A percentile compares a stretch with the other conserved stretches of the same genome.
Evolutionary conservation across 768 basidiomycete genomes (phyloP).

Genomic region (Hypholoma fasciculare): DNA sequence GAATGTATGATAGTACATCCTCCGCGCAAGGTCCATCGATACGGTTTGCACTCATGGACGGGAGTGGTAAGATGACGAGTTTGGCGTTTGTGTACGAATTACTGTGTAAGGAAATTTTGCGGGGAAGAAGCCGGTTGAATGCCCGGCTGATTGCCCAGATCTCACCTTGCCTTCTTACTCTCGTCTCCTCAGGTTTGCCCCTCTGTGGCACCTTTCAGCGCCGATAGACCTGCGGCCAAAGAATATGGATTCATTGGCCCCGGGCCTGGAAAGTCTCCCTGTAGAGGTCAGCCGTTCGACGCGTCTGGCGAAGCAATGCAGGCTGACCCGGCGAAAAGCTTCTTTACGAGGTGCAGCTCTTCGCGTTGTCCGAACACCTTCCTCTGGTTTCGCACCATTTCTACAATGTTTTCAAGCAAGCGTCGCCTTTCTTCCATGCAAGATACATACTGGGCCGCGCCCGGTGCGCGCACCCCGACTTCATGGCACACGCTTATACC

Average conservation of each 20-base stretch:
- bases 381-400: constrained; percentile 60
- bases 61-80: background rate
- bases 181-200: background rate
- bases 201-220: background rate
- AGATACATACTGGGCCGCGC: constrained; percentile 55
- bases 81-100: too few species aligned
- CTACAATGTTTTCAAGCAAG: constrained; percentile 49
- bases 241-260: background rate
- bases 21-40: background rate
- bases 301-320: background rate
- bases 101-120: too few species aligned
- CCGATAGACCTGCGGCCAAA: background rate
- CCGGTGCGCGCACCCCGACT: constrained; percentile 15
- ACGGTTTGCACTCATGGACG: background rate
- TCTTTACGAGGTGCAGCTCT: constrained; percentile 74
- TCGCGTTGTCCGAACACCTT: constrained; percentile 62
- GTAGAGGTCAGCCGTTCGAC: constrained; percentile 35
- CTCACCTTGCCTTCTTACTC: background rate
- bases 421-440: constrained; percentile 62
- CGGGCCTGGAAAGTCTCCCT: constrained; percentile 34
- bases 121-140: too few species aligned
- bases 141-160: too few species aligned
- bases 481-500: constrained; percentile 34
- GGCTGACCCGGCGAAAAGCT: constrained; percentile 48
- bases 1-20: constrained; percentile 48